Conservation (phyloP, 2,329 filamentous ascomycete genomes). For the Talaromyces marneffei region DNA sequence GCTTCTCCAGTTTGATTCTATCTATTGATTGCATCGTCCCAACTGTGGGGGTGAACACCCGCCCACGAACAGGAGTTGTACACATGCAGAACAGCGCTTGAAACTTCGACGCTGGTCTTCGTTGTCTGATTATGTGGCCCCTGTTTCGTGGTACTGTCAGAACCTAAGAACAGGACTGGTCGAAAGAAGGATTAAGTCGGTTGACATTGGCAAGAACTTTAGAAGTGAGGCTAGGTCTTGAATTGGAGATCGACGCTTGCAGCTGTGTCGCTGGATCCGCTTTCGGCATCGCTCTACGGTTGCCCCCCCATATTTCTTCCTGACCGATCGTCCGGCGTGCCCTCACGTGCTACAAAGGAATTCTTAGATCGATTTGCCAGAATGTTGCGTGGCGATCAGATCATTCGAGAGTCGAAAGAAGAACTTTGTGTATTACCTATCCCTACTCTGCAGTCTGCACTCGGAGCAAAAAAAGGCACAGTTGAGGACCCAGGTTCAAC, state of each 20-base stretch:
- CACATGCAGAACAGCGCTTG: neutral
- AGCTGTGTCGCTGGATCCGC: slow-evolving; percentile 6
- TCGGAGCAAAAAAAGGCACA: neutral
- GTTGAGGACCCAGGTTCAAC: neutral
- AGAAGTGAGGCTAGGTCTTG: slow-evolving; percentile 13
- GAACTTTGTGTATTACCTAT: neutral
- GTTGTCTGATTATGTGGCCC: neutral
- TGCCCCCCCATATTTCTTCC: neutral
- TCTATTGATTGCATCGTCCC: neutral
- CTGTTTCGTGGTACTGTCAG: slow-evolving; percentile 3
- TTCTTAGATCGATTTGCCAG: neutral
- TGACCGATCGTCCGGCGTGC: neutral
- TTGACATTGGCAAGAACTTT: neutral
- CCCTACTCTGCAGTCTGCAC: neutral
- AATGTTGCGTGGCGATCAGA: neutral
- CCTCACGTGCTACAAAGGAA: slow-evolving; percentile 1
- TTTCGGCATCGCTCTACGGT: slow-evolving; percentile 7
- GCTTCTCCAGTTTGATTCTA: neutral
- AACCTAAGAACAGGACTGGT: neutral
- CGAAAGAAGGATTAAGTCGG: slow-evolving; percentile 1
- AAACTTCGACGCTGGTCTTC: neutral
- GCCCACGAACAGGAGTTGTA: neutral
- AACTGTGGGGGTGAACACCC: neutral
- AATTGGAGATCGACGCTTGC: slow-evolving; percentile 14
- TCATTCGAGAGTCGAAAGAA: neutral